Base-by-base conservation (phyloP, 2,329 filamentous ascomycete genomes). In the Sporothrix sp. region DNA sequence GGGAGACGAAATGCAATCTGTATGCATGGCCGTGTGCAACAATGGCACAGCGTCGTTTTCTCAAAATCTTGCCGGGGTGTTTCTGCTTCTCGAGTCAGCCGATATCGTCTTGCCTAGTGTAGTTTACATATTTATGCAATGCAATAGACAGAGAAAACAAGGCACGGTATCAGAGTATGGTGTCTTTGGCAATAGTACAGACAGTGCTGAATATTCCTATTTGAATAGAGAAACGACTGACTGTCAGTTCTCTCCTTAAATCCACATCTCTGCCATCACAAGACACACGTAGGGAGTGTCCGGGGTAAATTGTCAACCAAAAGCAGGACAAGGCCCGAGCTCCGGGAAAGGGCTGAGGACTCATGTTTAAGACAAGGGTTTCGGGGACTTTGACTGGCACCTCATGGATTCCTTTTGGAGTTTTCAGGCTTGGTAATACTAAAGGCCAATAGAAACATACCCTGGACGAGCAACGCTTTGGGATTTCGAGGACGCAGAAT, bases 1-100 rank as follows among this genome's bases (percentile, higher is more conserved):
- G 46, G 46, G 18, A 27, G 46, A 48, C 46, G 30, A 35, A n/a
- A 39, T 2, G 36, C 35, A 48, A 28, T 33, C 30, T 23, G n/a
- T 6, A 27, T 13, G 36, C 36, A 23, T n/a, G 33, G 36, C 27
- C 46, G 33, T 21, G 45, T 48, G 23, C 35, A 14, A 48, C 46
- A 35, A 18, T 33, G 46, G 7, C 18, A 40, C 36, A 7, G 25
- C 33, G 38, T 23, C 21, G n/a, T n/a, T n/a, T n/a, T n/a, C n/a
- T n/a, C n/a, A n/a, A n/a, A 27, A 30, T 30, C 13, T 9, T 30
- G n/a, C 16, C 20, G 39, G 18, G 38, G 27, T 32, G 27, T 32
- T 16, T 32, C 3, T 32, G 40, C 18, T 23, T 21, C 27, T 16
- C 28, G n/a, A n/a, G n/a, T n/a, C n/a, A n/a, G n/a, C n/a, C n/a